Conservation (phyloP, 345 rosid species). For the Ailanthus altissimus region DNA sequence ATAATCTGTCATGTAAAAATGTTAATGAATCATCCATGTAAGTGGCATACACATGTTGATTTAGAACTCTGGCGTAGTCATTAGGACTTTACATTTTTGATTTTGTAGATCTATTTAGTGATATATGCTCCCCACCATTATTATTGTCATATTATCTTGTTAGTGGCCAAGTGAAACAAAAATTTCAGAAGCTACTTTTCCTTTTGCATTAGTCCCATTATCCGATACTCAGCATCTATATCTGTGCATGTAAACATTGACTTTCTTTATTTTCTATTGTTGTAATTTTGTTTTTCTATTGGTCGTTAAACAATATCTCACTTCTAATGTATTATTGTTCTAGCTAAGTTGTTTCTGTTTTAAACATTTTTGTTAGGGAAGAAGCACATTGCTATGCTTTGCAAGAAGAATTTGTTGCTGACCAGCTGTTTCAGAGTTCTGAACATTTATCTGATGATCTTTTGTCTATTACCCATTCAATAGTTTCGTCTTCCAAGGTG, state of each 20-base stretch:
- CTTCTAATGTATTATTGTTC: neutral
- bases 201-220: neutral
- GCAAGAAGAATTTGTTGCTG: conserved; percentile 87
- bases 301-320: neutral
- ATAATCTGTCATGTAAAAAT: neutral
- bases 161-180: neutral
- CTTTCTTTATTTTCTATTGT: neutral
- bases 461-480: conserved; percentile 59
- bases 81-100: neutral
- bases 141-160: neutral
- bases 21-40: neutral
- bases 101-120: neutral
- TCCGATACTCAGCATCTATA: neutral
- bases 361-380: conserved; percentile 56
- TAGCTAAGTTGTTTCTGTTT: conserved; percentile 18
- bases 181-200: neutral
- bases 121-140: neutral
- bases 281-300: neutral
- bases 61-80: neutral
- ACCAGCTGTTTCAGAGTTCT: conserved; percentile 77
- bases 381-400: conserved; percentile 61
- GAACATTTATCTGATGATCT: conserved; percentile 72
- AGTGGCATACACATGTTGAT: neutral
- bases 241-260: neutral
- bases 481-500: conserved; percentile 74